A percentile compares a stretch with the other conserved stretches of the same genome.
These are phyloP conservation scores for Pelargonium australe DNA, from an alignment of 441 rosid species.

Conservation along the genomic window DNA sequence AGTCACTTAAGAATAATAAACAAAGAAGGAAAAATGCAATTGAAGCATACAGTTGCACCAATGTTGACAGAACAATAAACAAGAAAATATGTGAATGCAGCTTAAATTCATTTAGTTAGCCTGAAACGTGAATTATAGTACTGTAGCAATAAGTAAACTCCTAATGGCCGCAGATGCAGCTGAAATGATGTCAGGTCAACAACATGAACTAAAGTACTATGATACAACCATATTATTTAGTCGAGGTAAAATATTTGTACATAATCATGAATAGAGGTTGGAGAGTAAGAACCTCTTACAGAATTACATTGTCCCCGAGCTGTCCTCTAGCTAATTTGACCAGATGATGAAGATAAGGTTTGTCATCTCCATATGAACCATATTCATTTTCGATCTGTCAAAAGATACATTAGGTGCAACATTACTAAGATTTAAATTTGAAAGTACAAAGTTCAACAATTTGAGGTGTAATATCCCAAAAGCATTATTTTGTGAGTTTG, in stretches of 20 bases:
- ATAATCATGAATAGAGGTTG: constrained; percentile 11
- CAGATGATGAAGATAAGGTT: constrained; percentile 69
- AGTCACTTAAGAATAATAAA: constrained; percentile 14
- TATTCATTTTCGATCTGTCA: constrained; percentile 90
- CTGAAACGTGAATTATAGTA: neutral
- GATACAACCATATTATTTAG: neutral
- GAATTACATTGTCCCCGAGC: constrained; percentile 54
- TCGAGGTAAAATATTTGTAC: neutral
- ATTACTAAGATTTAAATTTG: constrained; percentile 8
- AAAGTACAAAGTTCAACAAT: constrained; percentile 15
- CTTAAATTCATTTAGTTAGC: neutral
- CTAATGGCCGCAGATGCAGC: neutral
- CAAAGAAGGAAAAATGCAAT: neutral
- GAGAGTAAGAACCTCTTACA: constrained; percentile 45
- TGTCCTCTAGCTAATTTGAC: constrained; percentile 52
- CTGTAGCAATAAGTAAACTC: neutral
- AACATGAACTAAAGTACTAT: neutral
- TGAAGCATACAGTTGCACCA: constrained; percentile 1
- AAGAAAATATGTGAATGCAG: neutral
- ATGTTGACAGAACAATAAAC: neutral
- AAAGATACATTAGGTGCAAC: constrained; percentile 17
- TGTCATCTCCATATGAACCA: constrained; percentile 91
- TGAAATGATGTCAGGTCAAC: neutral
- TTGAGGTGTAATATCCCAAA: constrained; percentile 12
- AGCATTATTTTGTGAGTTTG: too few species aligned